These are phyloP conservation scores for Sparassis latifolia DNA, from an alignment of 1,284 basidiomycete genomes.

Conservation along the genomic window DNA sequence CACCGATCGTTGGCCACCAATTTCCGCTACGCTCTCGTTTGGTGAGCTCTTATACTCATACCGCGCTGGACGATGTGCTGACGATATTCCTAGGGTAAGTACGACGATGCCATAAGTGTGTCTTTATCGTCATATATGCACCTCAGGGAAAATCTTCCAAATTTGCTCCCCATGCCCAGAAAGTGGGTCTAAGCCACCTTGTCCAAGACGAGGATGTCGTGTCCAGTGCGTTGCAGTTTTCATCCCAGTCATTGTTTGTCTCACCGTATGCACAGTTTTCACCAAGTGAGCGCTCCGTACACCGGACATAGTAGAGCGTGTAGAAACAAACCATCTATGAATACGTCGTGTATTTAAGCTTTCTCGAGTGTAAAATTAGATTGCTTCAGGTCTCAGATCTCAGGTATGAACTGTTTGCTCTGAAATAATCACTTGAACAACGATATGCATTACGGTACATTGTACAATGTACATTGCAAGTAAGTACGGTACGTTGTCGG, in stretches of 20 bases:
- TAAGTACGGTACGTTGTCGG: too few species aligned
- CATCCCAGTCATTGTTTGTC: neutral
- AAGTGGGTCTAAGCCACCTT: constrained; percentile 83
- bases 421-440: too few species aligned
- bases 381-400: too few species aligned
- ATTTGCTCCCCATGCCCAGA: constrained; percentile 90
- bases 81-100: constrained; percentile 7
- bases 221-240: constrained; percentile 56
- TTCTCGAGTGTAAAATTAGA: too few species aligned
- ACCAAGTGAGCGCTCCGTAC: constrained; percentile 22
- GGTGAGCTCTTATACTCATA: constrained; percentile 41
- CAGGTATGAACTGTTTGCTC: too few species aligned
- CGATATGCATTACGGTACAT: too few species aligned
- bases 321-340: too few species aligned
- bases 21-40: constrained; percentile 89
- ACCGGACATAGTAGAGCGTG: neutral
- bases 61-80: neutral
- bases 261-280: constrained; percentile 28
- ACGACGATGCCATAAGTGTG: too few species aligned
- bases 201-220: constrained; percentile 95
- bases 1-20: constrained; percentile 87
- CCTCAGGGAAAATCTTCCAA: constrained; percentile 83
- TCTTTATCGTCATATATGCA: too few species aligned
- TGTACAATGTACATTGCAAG: too few species aligned
- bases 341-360: too few species aligned